Evolutionary conservation across 1,139 yeast species (phyloP).

Genomic region (Geotrichum histeridarum): DNA sequence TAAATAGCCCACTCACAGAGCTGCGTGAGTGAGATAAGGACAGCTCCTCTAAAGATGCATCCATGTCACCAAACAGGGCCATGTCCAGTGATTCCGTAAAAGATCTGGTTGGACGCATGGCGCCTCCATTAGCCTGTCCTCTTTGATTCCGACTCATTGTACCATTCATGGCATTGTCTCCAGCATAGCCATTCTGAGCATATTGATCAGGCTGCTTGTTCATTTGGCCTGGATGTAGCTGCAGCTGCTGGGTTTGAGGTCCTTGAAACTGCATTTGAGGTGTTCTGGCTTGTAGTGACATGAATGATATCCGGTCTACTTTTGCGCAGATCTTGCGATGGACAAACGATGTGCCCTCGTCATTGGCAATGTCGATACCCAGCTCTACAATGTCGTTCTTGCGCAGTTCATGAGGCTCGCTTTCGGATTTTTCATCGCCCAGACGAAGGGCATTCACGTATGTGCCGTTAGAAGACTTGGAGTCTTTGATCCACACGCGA

Average conservation of each 20-base stretch:
- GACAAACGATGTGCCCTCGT: conserved; percentile 48
- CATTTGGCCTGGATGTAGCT: conserved; percentile 3
- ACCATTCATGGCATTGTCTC: not conserved
- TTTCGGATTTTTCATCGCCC: conserved; percentile 50
- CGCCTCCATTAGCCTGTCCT: not conserved
- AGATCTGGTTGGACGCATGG: not conserved
- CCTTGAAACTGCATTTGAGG: not conserved
- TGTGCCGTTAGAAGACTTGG: conserved; percentile 91
- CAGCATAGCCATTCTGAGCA: not conserved
- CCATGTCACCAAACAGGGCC: conserved; percentile 75
- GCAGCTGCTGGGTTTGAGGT: not conserved
- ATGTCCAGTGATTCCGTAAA: conserved; percentile 49
- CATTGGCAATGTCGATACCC: conserved; percentile 84
- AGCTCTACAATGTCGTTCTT: conserved; percentile 77
- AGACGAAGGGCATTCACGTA: conserved; percentile 74
- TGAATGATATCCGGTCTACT: conserved; percentile 64
- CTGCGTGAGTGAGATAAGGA: conserved; percentile 53
- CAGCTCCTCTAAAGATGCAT: conserved; percentile 56
- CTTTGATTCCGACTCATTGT: not conserved
- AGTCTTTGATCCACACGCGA: conserved; percentile 70
- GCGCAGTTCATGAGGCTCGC: conserved; percentile 55
- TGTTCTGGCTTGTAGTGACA: conserved; percentile 40
- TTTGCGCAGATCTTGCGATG: conserved; percentile 81
- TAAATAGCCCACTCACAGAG: conserved; percentile 57
- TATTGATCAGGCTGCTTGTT: conserved; percentile 1